Evolutionary conservation across 768 basidiomycete genomes (phyloP), one percentile per base, ranked within the genome.

Genomic region (Calocybe gangraenosa): DNA sequence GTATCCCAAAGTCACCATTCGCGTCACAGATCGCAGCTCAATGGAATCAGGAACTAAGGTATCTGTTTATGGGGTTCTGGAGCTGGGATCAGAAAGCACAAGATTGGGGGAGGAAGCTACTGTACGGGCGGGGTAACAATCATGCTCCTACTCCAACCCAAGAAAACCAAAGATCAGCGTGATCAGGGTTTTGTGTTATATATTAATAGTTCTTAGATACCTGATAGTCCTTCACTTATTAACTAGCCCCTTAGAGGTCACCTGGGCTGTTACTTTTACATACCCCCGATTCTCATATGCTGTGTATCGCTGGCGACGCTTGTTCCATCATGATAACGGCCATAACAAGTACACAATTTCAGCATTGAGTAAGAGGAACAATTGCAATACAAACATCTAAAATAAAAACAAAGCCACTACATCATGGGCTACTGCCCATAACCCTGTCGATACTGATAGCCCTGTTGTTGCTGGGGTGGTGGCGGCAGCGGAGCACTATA

Each of bases 41-140:
- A 39, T 85, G 82, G 82, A 85, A 85, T 54, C 61, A 70, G 11
- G 73, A 84, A 49, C 54, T 84, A 15, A 78, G 69, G 4, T 56
- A 56, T 31, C 48, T 77, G 18, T 76, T 75, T 46, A 52, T 60
- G 17, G 69, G 72, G 10, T 64, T 74, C 44, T 61, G 68, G 19
- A 61, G 62, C 25, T 74, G 72, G 68, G 80, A 81, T 45, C 66
- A 57, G 25, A 67, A 65, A 5, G 70, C 67, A 22, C 63, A 65
- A 36, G 71, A 67, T 5, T 76, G 76, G 78, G 73, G 76, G 18
- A 58, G 58, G 52, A 69, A 57, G 35, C 39, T 71, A 46, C 37
- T 82, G 40, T 77, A 78, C 54, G 74, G 76, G 15, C 36, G 25
- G 25, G 25, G 11, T 6, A 28, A 11, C 25, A 5, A 28, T 28